A percentile compares a stretch with the other conserved stretches of the same genome.
Evolutionary conservation across 2,329 filamentous ascomycete species (phyloP).

Genomic region (Mycosphaerelloides madeirae): DNA sequence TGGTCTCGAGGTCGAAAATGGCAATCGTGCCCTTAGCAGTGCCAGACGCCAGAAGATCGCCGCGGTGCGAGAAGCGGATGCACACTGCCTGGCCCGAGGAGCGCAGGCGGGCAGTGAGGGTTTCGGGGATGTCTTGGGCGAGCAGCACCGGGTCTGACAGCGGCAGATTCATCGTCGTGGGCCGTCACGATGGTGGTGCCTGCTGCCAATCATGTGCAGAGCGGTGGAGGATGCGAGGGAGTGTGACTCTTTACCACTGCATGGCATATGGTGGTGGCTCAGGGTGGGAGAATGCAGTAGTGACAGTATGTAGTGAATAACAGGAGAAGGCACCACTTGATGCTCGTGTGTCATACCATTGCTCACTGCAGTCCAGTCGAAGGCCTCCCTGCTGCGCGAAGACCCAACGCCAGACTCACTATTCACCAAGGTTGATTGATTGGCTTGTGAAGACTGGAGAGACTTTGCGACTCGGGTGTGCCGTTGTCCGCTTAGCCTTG

Average conservation of each 20-base stretch:
- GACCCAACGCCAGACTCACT: too few species aligned
- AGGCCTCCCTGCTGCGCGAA: too few species aligned
- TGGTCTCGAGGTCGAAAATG: slow-evolving; percentile 96
- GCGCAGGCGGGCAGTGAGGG: slow-evolving; percentile 82
- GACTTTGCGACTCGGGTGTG: too few species aligned
- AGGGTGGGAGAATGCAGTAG: neutral
- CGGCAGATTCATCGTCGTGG: slow-evolving; percentile 60
- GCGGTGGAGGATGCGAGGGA: neutral
- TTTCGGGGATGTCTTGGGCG: slow-evolving; percentile 81
- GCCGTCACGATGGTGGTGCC: slow-evolving; percentile 2
- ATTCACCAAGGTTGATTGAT: too few species aligned
- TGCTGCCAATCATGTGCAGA: slow-evolving; percentile 9
- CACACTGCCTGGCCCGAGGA: slow-evolving; percentile 58
- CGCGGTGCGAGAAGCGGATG: slow-evolving; percentile 84
- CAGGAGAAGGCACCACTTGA: neutral
- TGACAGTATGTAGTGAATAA: neutral
- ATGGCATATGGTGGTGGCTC: neutral
- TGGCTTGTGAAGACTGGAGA: too few species aligned
- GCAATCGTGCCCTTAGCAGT: slow-evolving; percentile 87
- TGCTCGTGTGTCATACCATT: neutral
- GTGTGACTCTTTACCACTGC: neutral
- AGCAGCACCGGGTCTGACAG: slow-evolving; percentile 68
- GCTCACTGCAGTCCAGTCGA: too few species aligned
- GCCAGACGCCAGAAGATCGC: slow-evolving; percentile 90
- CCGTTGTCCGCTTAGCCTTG: too few species aligned